Evolutionary conservation across 73 alveolate species (phyloP), one percentile per base, ranked within the genome.

Genomic region (Tetrahymena thermophila): DNA sequence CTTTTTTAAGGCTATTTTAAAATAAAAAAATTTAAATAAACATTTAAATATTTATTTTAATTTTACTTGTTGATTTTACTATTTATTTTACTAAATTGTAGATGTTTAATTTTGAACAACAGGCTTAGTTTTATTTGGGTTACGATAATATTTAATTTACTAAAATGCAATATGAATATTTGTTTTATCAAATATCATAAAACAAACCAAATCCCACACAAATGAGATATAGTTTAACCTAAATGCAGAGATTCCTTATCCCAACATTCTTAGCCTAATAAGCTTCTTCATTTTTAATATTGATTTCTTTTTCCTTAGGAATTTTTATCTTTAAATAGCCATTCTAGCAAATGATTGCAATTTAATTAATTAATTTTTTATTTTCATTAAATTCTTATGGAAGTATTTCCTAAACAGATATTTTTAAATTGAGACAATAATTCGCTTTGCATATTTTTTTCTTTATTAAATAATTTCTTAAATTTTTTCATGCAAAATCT

Each of bases 401-500:
- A 71, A 71, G 31, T 71, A 28, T 34, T 71, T 71, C 23, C 89
- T 71, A 31, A 71, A 71, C 3, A 71, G 4, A 31, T 71, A 71
- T n/a, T 71, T 71, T 25, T 71, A n/a, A 5, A 71, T 25, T 1
- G 89, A 71, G 37, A 71, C 37, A 23, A 71, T 71, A 23, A 71
- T 71, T 71, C 37, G 13, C 42, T 71, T 71, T 71, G 89, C 89
- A 10, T 23, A 25, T 8, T 28, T 31, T 71, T 71, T 71, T 71
- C 89, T 17, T 28, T 19, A 4, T 11, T 2, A 71, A n/a, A 71
- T 71, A 71, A 71, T 71, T 31, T 71, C 35, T 34, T 71, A 71
- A 31, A 71, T 71, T 25, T 71, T 31, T 31, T 95, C 97, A 84
- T 95, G 95, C 0, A 95, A 50, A 42, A 95, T 89, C 35, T 50